Percentiles rank a stretch among this genome's conserved stretches.
These are phyloP conservation scores for Symbiodinium natans DNA, from an alignment of 73 alveolate species.

Conservation along the genomic window DNA sequence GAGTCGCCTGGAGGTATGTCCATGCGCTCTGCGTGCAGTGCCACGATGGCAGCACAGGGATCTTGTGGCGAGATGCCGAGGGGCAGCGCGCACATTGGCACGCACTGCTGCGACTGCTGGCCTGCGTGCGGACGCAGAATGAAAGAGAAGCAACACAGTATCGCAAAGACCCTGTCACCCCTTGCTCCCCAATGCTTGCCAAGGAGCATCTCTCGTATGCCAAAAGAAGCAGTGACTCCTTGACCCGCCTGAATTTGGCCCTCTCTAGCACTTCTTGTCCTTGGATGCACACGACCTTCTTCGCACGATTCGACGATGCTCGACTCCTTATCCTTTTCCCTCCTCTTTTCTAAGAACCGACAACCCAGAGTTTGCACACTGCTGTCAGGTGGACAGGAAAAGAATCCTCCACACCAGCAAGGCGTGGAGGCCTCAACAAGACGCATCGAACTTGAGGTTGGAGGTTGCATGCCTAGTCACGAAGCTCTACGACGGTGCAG, in stretches of 20 bases:
- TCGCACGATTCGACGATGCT: neutral
- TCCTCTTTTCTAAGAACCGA: neutral
- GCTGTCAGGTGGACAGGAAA: neutral
- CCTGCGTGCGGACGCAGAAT: neutral
- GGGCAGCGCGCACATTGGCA: slow-evolving; percentile 47
- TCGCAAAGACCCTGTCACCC: too few species aligned
- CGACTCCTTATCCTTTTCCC: neutral
- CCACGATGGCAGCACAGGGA: slow-evolving; percentile 63
- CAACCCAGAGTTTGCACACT: neutral
- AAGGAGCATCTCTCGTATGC: slow-evolving; percentile 42
- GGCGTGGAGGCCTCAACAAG: too few species aligned
- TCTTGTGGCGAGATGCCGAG: slow-evolving; percentile 2
- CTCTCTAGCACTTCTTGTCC: slow-evolving; percentile 83
- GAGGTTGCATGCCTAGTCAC: neutral
- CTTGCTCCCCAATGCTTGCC: too few species aligned
- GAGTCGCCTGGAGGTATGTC: slow-evolving; percentile 64
- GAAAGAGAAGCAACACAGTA: too few species aligned
- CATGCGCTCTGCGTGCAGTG: slow-evolving; percentile 71
- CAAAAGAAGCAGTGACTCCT: slow-evolving; percentile 65
- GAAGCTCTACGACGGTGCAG: neutral
- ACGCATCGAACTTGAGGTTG: too few species aligned
- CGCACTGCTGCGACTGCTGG: slow-evolving; percentile 71
- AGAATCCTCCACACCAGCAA: neutral
- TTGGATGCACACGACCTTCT: neutral
- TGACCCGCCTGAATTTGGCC: slow-evolving; percentile 61